phyloP scores from a whole-genome alignment of 129 eudicot genomes.

The Lactuca sativa region DNA sequence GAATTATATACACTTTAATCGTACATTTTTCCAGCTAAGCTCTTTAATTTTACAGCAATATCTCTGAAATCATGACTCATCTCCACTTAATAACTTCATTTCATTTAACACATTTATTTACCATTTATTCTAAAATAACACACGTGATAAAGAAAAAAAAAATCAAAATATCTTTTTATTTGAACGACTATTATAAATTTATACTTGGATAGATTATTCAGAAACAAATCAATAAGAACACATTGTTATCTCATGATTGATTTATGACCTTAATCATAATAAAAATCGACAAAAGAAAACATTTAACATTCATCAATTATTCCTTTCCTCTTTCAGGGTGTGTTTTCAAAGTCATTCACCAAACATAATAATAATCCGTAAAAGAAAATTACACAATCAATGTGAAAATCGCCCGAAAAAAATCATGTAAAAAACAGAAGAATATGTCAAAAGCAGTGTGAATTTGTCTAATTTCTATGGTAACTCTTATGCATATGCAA shows the following conservation, averaged over 20 bases:
- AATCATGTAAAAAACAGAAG: not conserved
- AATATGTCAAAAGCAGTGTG: conserved; percentile 17
- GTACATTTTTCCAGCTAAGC: not conserved
- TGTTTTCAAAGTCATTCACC: conserved; percentile 20
- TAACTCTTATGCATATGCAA: conserved; percentile 37
- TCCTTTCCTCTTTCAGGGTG: conserved; percentile 2
- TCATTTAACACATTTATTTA: too few relatives aligned
- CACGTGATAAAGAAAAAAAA: too few relatives aligned
- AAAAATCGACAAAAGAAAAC: not conserved
- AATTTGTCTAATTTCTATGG: conserved; percentile 34
- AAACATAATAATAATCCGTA: conserved; percentile 7
- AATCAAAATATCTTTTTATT: too few relatives aligned
- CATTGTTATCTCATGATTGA: not conserved
- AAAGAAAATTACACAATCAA: conserved; percentile 6
- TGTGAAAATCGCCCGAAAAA: conserved; percentile 8
- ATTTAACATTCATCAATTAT: conserved; percentile 17
- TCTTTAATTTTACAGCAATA: not conserved
- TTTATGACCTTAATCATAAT: not conserved
- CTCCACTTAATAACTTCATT: not conserved
- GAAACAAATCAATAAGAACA: not conserved
- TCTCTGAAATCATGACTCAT: not conserved
- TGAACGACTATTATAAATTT: not conserved
- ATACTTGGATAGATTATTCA: not conserved
- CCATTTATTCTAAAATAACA: too few relatives aligned
- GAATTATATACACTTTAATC: not conserved